Evolutionary conservation across 179 eudicot species (phyloP), one percentile per base, ranked within the genome.

Genomic region (Pouteria campechiana): DNA sequence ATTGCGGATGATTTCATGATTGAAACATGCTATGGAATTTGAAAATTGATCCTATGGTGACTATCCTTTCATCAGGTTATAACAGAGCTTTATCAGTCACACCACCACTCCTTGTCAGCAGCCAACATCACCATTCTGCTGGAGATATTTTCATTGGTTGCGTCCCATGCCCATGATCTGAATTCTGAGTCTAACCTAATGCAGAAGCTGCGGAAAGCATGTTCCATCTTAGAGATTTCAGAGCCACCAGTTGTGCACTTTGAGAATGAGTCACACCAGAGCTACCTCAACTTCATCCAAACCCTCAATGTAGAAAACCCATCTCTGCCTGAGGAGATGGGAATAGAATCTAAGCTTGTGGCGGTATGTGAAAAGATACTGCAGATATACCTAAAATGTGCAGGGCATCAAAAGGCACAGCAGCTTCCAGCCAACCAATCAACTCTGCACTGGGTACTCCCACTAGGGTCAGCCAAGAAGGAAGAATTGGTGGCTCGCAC

Each of bases 191-290:
- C 50, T 11, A 39, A 12, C 40, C 19, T 80, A 29, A 76, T 54
- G 45, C 41, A 57, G 27, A 79, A 92, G 70, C 67, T 92, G 58
- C 84, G 73, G 62, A 75, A 53, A 55, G 78, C 65, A 6, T 82
- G 96, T 72, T 65, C 83, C 15, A 52, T 75, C 33, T 70, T 92
- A 37, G 96, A 87, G 48, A 69, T 92, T 45, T 55, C 99, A 16
- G 88, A 76, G 6, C 92, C 94, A 4, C 98, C 98, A 0, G 54
- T 79, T n/a, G 94, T 90, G 41, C 79, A 78, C 58, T 90, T 86
- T 56, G 78, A 90, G 57, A 90, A 74, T 8, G 98, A 90, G 49
- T 76, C 83, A 20, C 65, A 53, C 50, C 79, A 72, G 58, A 76
- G 60, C 50, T 75, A 74, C 60, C 63, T 86, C 13, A 68, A 53